phyloP scores from a whole-genome alignment of 345 rosid genomes.

The Corchorus olitorius region DNA sequence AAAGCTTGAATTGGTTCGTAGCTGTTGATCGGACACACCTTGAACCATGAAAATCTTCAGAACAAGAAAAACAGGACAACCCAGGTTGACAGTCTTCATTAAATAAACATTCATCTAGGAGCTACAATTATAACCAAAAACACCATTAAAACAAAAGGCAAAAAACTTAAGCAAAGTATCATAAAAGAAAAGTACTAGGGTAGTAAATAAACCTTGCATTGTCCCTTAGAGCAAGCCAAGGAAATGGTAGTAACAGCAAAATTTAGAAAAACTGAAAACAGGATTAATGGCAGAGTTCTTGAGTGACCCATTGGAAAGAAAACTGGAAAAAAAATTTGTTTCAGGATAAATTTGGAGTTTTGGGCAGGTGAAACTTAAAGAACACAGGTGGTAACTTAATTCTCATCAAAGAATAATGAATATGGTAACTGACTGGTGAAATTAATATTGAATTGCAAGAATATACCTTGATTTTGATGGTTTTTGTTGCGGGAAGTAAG shows the following conservation, averaged over 20 bases:
- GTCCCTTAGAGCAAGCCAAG: constrained; percentile 13
- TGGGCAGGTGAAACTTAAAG: background rate
- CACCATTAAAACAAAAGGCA: background rate
- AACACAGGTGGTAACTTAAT: no score
- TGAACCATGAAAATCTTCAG: background rate
- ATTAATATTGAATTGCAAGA: no score
- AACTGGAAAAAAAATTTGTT: background rate
- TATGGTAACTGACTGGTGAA: no score
- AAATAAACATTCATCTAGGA: background rate
- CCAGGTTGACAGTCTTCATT: constrained; percentile 16
- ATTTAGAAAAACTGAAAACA: background rate
- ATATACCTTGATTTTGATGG: background rate
- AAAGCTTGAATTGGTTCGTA: constrained; percentile 22
- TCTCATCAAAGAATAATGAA: no score
- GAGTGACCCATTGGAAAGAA: background rate
- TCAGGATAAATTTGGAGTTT: background rate
- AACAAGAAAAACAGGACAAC: constrained; percentile 11
- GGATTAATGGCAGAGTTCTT: background rate
- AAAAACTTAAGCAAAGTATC: background rate
- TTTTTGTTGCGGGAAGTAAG: background rate
- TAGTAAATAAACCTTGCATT: constrained; percentile 3
- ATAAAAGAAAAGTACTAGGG: background rate
- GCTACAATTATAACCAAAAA: background rate
- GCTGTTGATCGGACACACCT: constrained; percentile 12
- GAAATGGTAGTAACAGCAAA: background rate